Evolutionary conservation across 2,329 filamentous ascomycete genomes (phyloP), one percentile per base, ranked within the genome.

Genomic region (Botrytis byssoidea): DNA sequence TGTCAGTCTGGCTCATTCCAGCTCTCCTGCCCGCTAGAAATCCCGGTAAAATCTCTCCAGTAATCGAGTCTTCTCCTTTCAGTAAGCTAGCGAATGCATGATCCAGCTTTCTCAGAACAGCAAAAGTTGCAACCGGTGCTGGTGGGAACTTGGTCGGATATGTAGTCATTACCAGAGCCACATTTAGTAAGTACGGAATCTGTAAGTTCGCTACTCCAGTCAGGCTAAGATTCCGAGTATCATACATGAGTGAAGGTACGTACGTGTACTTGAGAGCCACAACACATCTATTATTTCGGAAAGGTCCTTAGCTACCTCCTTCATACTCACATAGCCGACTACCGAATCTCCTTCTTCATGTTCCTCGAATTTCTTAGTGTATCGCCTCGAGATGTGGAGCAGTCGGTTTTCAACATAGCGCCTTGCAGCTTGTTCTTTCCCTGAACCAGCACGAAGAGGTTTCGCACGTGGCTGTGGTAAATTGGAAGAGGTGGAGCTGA

Each of bases 211-310:
- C 92, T 95, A 76, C 29, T 71, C 51, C n/a, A 44, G 67, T 72
- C 37, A 74, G 70, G 60, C 59, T 18, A 61, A 37, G 42, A 32
- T 20, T 22, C 48, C 2, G 12, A 32, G 25, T 1, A 57, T n/a
- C 8, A 59, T 65, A 48, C 8, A 42, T 14, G 6, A 40, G 60
- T 32, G 14, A 60, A 44, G 60, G 18, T 14, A 86, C 93, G 81
- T 85, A 94, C 94, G 94, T 35, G 95, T 97, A 16, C 92, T 93
- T 44, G 91, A 93, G 35, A 93, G 88, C 95, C 95, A 98, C 8
- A 97, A 83, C 12, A 97, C 88, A 81, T 97, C 92, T 25, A 97
- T 83, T 20, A 97, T 81, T 9, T 86, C 86, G 73, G 95, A 92
- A 0, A 97, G 82, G 79, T 97, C 94, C 73, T 85, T 88, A 71